Conservation (phyloP, 202 grass and related monocot genomes). For the Setaria viridis region DNA sequence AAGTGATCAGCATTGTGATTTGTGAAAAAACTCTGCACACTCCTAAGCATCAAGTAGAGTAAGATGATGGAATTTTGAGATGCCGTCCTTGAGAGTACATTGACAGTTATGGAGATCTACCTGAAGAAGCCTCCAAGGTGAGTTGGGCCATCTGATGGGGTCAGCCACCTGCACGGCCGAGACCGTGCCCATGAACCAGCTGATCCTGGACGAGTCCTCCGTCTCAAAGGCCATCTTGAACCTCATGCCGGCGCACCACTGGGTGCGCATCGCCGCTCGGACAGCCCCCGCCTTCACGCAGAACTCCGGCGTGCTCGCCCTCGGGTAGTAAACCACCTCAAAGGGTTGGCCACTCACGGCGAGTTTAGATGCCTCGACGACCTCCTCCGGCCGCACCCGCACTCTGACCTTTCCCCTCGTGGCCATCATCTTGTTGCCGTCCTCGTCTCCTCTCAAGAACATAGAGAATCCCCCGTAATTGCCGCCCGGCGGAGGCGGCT, state of each 20-base stretch:
- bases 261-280: conserved; percentile 71
- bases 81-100: conserved; percentile 34
- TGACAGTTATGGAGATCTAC: conserved; percentile 45
- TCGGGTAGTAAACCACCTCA: conserved; percentile 90
- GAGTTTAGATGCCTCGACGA: conserved; percentile 75
- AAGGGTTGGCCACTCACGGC: conserved; percentile 74
- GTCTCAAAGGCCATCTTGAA: conserved; percentile 99
- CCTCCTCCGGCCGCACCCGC: conserved; percentile 73
- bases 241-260: conserved; percentile 90
- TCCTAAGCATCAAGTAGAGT: not conserved
- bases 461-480: conserved; percentile 72
- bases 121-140: conserved; percentile 98
- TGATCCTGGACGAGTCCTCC: conserved; percentile 98
- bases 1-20: conserved; percentile 14
- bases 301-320: conserved; percentile 93
- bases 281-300: conserved; percentile 77
- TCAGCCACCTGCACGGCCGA: conserved; percentile 86
- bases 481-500: conserved; percentile 35
- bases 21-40: not conserved
- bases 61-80: conserved; percentile 4
- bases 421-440: conserved; percentile 45
- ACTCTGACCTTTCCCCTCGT: conserved; percentile 35
- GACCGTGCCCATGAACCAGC: conserved; percentile 99
- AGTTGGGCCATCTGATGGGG: conserved; percentile 84
- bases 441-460: conserved; percentile 74